Base-by-base conservation (phyloP, 106 monocot genomes). In the Agapanthus africanus region DNA sequence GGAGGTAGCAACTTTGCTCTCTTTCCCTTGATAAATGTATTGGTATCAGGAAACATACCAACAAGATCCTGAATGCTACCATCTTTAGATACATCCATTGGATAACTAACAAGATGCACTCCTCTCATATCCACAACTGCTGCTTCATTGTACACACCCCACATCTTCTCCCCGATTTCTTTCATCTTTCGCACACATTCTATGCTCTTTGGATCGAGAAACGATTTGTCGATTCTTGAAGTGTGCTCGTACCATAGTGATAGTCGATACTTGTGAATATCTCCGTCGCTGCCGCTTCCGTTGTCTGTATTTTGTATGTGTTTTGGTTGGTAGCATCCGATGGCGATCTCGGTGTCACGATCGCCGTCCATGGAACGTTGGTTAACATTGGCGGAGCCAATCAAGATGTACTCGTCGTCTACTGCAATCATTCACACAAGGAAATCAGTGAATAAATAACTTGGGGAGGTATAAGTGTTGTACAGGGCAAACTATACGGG, bases 321-420 rank as follows among this genome's bases (percentile, higher is more conserved):
- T n/a, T 40, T 15, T 0, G 75, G 75, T 54, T 87, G 77, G 66
- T 73, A 64, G 68, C 78, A 78, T 18, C 80, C 83, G 11, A 83
- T 51, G 16, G 78, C 87, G 32, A 87, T 87, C 64, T 87, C 87
- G 1, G 83, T 80, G 72, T 87, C 87, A 37, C 87, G 49, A 8
- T 39, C 41, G 0, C 87, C 87, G 19, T 80, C 87, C 83, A 83
- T 78, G 11, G 87, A 87, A 37, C 87, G 40, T 67, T 87, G 80
- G 62, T 87, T 87, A 31, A 87, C n/a, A 30, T 87, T 87, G 13
- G 87, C 82, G 7, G 84, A 85, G 14, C 84, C 84, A 7, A 80
- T 71, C 30, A 85, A 1, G 6, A 80, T 62, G 68, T 80, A 83
- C 59, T 83, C 80, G 46, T 83, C 87, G 23, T 87, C 83, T n/a